phyloP scores from a whole-genome alignment of 805 yeast species.

The Candida nitratophila region DNA sequence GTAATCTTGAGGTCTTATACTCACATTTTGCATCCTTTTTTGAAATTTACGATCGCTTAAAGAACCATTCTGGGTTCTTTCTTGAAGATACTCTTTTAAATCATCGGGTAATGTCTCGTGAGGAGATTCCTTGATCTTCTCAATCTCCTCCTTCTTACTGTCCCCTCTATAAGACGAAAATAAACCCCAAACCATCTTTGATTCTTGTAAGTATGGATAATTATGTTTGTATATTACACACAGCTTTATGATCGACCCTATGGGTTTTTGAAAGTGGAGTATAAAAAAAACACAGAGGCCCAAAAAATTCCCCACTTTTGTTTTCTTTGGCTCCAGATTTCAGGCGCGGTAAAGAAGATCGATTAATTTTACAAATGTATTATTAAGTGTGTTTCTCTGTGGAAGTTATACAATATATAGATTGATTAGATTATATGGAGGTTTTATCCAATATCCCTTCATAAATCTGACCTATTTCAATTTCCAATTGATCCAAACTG shows the following conservation, averaged over 20 bases:
- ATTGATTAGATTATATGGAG: conserved; percentile 22
- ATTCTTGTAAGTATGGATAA: too few relatives aligned
- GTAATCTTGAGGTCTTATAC: neutral
- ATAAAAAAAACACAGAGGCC: too few relatives aligned
- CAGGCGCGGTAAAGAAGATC: neutral
- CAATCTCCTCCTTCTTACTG: neutral
- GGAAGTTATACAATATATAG: too few relatives aligned
- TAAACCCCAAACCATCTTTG: neutral
- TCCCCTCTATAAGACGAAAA: neutral
- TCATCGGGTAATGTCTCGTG: conserved; percentile 14
- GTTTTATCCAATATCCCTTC: conserved; percentile 29
- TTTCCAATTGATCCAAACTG: conserved; percentile 12
- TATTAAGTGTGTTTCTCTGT: too few relatives aligned
- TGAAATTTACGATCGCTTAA: conserved; percentile 27
- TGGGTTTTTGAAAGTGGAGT: too few relatives aligned
- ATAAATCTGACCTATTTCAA: conserved; percentile 26
- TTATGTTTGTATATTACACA: too few relatives aligned
- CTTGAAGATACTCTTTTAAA: conserved; percentile 16
- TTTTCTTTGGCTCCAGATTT: neutral
- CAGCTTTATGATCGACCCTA: too few relatives aligned
- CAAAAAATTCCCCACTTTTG: neutral
- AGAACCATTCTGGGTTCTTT: conserved; percentile 12
- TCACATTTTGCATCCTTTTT: conserved; percentile 1
- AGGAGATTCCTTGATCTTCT: neutral
- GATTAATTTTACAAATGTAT: too few relatives aligned